Percentiles rank a stretch among this genome's conserved stretches.
Evolutionary conservation across 768 basidiomycete species (phyloP).

Genomic region (Boletus subparvulus): DNA sequence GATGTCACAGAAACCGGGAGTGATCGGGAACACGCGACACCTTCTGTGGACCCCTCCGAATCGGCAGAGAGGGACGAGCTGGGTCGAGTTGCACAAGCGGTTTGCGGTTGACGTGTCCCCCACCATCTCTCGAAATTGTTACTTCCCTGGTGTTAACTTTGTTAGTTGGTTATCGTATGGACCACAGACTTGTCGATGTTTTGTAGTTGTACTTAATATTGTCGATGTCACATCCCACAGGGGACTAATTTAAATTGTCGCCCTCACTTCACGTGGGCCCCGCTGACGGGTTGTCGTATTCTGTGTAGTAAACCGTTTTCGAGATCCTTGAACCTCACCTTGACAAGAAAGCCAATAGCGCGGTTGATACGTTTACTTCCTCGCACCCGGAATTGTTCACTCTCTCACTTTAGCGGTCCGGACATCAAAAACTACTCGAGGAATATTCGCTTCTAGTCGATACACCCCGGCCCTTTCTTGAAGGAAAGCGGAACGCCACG

Average conservation of each 20-base stretch:
- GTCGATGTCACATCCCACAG: too few species aligned
- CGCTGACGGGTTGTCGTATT: not conserved
- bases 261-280: too few species aligned
- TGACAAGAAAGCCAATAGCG: too few species aligned
- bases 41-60: constrained; percentile 6
- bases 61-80: constrained; percentile 17
- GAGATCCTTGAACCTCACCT: not conserved
- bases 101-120: constrained; percentile 13
- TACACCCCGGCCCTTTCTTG: not conserved
- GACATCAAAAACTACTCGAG: not conserved
- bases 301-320: not conserved
- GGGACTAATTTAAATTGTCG: too few species aligned
- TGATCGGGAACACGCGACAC: not conserved
- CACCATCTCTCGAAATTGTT: not conserved
- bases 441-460: not conserved
- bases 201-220: not conserved
- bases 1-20: not conserved
- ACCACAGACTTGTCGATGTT: not conserved
- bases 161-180: not conserved
- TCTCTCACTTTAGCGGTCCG: not conserved
- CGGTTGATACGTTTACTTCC: not conserved
- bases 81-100: constrained; percentile 21
- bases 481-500: not conserved
- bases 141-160: not conserved
- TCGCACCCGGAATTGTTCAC: too few species aligned